Base-by-base conservation (phyloP, 106 monocot species). In the Phalaenopsis equestris region DNA sequence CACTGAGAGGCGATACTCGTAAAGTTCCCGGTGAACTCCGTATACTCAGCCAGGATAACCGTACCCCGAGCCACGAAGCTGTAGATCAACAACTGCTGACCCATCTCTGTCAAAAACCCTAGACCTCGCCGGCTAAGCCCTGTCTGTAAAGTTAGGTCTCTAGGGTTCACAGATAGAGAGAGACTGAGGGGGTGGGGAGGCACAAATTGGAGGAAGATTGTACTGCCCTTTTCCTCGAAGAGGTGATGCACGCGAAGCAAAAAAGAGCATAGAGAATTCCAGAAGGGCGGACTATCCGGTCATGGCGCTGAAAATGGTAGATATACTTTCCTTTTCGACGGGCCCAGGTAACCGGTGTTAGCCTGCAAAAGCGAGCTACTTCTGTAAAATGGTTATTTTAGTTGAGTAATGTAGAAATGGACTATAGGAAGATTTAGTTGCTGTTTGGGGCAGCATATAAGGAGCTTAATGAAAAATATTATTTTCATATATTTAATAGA, bases 1-100 rank as follows among this genome's bases (percentile, higher is more conserved):
- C 84, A 84, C 15, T 84, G 84, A 14, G 77, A 38, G 11, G 84
- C 84, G 72, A 84, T 80, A 48, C 12, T 56, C 39, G 37, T 84
- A 65, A 84, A 84, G 67, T 84, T 84, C 23, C 84, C 84, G 36
- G 55, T 68, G 77, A 84, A 84, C 68, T 84, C 84, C 56, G 84
- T 80, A 75, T 75, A 80, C 73, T 84, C 84, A 4, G 67, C 80
- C 38, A 84, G 49, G 65, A 84, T 42, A 75, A 80, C 79, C 47
- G 84, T 84, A 65, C 84, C 84, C 15, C 84, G 74, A 1, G 84
- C 79, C 79, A 84, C 84, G 75, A 84, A 84, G 75, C 84, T 84
- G 64, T 84, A 83, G 78, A 83, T 83, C 45, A 83, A 74, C 36
- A 55, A 55, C 42, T 83, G 79, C 79, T 83, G 83, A 56, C 79